Percentiles rank a stretch among this genome's conserved stretches.
Conservation (phyloP, 169 alveolate species). For the Toxoplasma gondii region DNA sequence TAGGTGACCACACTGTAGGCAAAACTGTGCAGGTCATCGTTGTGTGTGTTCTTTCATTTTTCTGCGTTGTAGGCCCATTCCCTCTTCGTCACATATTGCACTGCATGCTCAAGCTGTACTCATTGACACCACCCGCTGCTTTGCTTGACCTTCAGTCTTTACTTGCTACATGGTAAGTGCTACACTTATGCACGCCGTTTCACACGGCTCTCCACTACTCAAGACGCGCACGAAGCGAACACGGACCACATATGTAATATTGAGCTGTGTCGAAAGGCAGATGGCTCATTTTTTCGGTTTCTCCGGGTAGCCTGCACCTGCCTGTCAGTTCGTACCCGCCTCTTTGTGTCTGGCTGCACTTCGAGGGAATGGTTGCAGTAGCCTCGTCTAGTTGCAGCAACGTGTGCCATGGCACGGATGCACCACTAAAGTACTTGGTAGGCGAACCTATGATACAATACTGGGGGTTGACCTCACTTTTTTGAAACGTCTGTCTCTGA, state of each 20-base stretch:
- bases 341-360: not conserved
- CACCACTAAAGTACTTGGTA: too few species aligned
- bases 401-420: too few species aligned
- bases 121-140: conserved; percentile 6
- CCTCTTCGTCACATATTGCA: not conserved
- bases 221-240: not conserved
- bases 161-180: not conserved
- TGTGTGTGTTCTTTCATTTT: not conserved
- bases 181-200: not conserved
- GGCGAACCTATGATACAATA: too few species aligned
- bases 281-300: not conserved
- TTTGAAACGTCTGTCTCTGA: not conserved
- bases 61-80: not conserved
- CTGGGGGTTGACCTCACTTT: too few species aligned
- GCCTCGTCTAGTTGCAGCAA: too few species aligned
- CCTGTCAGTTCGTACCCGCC: not conserved
- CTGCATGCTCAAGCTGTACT: not conserved
- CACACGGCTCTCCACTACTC: not conserved
- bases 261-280: not conserved
- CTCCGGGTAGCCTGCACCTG: not conserved
- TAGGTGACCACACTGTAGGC: too few species aligned
- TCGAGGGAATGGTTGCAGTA: too few species aligned
- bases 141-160: not conserved
- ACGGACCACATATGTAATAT: not conserved
- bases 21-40: not conserved